A percentile compares a stretch with the other conserved stretches of the same genome.
Evolutionary conservation across 2,329 filamentous ascomycete species (phyloP).

Genomic region (Monosporascus sp.): DNA sequence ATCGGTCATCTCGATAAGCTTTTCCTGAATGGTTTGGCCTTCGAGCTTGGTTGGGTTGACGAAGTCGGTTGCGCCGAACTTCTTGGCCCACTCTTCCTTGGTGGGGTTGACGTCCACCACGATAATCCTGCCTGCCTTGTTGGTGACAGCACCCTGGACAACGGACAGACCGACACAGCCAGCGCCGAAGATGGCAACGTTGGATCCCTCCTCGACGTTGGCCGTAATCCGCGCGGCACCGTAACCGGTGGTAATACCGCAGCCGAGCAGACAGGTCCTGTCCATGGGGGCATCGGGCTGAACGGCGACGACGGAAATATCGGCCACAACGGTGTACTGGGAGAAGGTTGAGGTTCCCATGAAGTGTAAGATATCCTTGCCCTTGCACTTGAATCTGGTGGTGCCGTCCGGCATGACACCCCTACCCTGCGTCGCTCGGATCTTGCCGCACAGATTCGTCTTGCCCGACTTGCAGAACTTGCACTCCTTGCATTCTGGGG

Average conservation of each 20-base stretch:
- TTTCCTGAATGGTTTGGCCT: conserved; percentile 79
- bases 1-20: conserved; percentile 95
- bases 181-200: conserved; percentile 87
- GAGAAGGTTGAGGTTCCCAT: conserved; percentile 99
- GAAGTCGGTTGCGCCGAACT: conserved; percentile 96
- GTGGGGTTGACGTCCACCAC: conserved; percentile 71
- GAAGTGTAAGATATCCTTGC: conserved; percentile 93
- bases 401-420: conserved; percentile 98
- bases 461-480: conserved; percentile 99
- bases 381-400: conserved; percentile 88
- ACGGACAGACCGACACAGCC: conserved; percentile 95
- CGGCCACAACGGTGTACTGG: conserved; percentile 96
- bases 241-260: conserved; percentile 97
- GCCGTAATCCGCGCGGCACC: conserved; percentile 92
- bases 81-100: conserved; percentile 88
- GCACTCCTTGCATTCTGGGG: conserved; percentile 94
- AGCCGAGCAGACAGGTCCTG: conserved; percentile 90
- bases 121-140: conserved; percentile 74
- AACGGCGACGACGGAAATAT: conserved; percentile 95
- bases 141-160: conserved; percentile 85
- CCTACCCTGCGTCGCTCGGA: conserved; percentile 90
- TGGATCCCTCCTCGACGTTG: conserved; percentile 83
- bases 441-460: conserved; percentile 99
- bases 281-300: conserved; percentile 90
- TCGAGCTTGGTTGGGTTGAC: conserved; percentile 83